phyloP scores from a whole-genome alignment of 23 red algal species.

The Gracilariopsis chorda region DNA sequence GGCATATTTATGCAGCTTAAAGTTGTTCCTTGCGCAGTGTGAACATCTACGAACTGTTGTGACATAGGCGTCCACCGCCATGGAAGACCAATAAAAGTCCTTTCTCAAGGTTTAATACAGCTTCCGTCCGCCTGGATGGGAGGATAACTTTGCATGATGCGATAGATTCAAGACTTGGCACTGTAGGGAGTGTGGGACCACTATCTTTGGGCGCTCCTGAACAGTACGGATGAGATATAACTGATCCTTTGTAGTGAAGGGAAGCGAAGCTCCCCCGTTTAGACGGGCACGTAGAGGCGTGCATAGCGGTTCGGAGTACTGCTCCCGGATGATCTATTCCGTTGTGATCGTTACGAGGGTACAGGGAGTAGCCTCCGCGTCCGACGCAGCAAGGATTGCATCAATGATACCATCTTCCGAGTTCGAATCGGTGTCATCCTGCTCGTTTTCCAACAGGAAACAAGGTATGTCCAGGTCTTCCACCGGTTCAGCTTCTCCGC shows the following conservation, averaged over 20 bases:
- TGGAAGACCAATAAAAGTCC: not conserved
- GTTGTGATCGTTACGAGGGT: no score
- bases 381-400: no score
- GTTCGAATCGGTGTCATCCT: no score
- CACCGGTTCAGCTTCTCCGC: no score
- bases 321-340: no score
- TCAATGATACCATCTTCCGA: no score
- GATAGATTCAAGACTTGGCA: not conserved
- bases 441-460: no score
- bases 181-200: not conserved
- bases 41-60: no score
- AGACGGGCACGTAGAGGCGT: not conserved
- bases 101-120: not conserved
- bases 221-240: not conserved
- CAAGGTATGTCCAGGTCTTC: no score
- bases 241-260: not conserved
- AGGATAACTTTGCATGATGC: not conserved
- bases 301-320: not conserved
- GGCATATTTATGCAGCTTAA: no score
- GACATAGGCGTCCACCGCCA: not conserved
- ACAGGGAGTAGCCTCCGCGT: no score
- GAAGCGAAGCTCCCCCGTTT: not conserved
- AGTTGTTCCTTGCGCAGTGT: not conserved
- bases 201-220: not conserved
- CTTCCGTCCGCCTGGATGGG: not conserved